Base-by-base conservation (phyloP, 306 rosid species). In the Corylus americana region DNA sequence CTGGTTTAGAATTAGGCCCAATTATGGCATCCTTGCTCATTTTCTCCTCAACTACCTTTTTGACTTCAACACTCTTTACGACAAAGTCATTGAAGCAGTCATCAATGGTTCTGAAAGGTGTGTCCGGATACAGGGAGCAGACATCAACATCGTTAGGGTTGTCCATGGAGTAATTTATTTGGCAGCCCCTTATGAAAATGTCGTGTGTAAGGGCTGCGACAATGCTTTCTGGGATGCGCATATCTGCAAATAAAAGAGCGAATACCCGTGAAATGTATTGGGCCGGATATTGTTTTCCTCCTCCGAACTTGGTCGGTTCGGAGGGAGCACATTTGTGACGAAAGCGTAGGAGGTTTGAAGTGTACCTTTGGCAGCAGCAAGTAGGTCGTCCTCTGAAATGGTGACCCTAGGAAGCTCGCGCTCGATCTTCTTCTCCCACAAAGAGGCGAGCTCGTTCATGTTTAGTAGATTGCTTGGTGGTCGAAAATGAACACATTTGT, bases 201-300 rank as follows among this genome's bases (percentile, higher is more conserved):
- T 71, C 75, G 49, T 71, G 75, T 2, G 75, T 71, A 3, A 71
- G 75, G 42, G 75, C 55, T 71, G 75, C 75, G 22, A 71, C 75
- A 27, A 71, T 13, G 42, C 75, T 71, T 25, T 48, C 20, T 49
- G 75, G 75, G 22, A 71, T 71, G 25, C 0, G 16, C 75, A 71
- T 71, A 11, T 7, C 75, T 71, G 75, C 59, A 49, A 14, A 14
- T 3, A 57, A 69, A 18, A 50, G 29, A 7, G 11, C 0, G 25
- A 22, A 48, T 5, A 2, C 45, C 45, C 45, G 1, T 42, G 7
- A 42, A 31, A 31, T 31, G 35, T 31, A 31, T 31, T 1, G 2
- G 35, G 35, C 2, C 2, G 35, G 35, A 31, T 31, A 31, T 31
- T 31, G 35, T 31, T 31, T 31, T 31, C 35, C 35, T 29, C 31